Evolutionary conservation across 2,329 filamentous ascomycete species (phyloP), one percentile per base, ranked within the genome.

Genomic region (Acrocalymma vagum): DNA sequence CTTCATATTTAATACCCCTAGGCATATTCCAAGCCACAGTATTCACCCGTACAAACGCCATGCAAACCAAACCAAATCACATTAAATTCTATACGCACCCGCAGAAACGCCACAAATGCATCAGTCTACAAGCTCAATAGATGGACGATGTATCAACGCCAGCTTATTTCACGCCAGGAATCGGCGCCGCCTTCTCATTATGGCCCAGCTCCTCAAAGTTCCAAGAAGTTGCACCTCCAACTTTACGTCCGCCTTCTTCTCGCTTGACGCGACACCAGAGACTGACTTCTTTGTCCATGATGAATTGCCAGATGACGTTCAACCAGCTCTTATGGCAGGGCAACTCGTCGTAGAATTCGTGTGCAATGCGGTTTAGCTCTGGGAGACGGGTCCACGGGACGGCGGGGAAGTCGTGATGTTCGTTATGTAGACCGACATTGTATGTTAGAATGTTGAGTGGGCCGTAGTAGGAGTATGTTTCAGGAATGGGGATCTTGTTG

Each of bases 331-430:
- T 83, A 65, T 97, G 93, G 51, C 81, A 82, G 8, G 94, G 94
- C 55, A 99, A 75, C 45, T 88, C 87, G 52, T 87, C 84, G 73
- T 99, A 99, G 67, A 96, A 99, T 72, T 97, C 94, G 52, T 81
- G 81, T 1, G 94, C 94, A 41, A 95, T 88, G 50, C 83, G 74
- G 63, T 92, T 84, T 38, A 99, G 77, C 63, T 79, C 79, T 38
- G 86, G 88, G 25, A 99, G 80, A 21, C 87, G 80, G 8, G 91
- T 96, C 94, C 94, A 99, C 0, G 94, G 93, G 30, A 99, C 83
- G 31, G 94, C 94, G 9, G 94, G 94, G 74, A 99, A 99, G 72
- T 99, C 94, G 71, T 99, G 94, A 73, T 99, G 94, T 78, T 99
- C 94, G 69, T 99, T 99, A 78, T 99, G 94, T 63, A 96, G 77